Evolutionary conservation across 805 yeast species (phyloP), one percentile per base, ranked within the genome.

Genomic region (Isabelozyma gotoi): DNA sequence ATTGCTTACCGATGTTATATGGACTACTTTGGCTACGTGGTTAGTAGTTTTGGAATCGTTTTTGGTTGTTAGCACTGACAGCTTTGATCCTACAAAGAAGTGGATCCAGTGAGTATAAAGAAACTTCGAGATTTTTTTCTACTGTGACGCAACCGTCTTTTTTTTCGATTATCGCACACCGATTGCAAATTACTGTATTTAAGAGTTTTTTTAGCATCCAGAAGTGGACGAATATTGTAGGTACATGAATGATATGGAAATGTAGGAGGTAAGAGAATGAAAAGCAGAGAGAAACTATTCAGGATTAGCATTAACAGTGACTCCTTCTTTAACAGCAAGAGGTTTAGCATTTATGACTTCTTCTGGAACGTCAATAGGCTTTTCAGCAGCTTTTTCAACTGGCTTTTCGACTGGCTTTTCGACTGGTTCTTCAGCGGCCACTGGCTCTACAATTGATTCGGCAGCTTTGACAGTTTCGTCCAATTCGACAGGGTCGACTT

Each of bases 381-480:
- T 37, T 27, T 21, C 33, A 14, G 11, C 41, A 16, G 20, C 34
- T 17, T 15, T 18, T 17, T 24, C 14, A 21, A 31, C 18, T 31
- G 40, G 19, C 15, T 31, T 38, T 17, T 33, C 41, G 2, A 15
- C 43, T 27, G 48, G 46, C 21, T 19, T 31, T 14, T 19, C 27
- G 4, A 14, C 42, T 16, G 29, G 35, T 5, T 33, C 37, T 19
- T 39, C 33, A 3, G 31, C 38, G 3, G 41, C 21, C 14, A 19
- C 19, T 14, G 33, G 29, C 17, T 33, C 43, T 33, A 27, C 33
- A 3, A 11, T 19, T 18, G 19, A 16, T 6, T 14, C 21, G 6
- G 20, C 17, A 12, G 12, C 42, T 7, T 18, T 19, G 11, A 14
- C 24, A 4, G 36, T 10, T 18, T 29, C 34, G n/a, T 16, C 32